Evolutionary conservation across 1,139 yeast genomes (phyloP).

Genomic region (Yamadazyma dushanensis): DNA sequence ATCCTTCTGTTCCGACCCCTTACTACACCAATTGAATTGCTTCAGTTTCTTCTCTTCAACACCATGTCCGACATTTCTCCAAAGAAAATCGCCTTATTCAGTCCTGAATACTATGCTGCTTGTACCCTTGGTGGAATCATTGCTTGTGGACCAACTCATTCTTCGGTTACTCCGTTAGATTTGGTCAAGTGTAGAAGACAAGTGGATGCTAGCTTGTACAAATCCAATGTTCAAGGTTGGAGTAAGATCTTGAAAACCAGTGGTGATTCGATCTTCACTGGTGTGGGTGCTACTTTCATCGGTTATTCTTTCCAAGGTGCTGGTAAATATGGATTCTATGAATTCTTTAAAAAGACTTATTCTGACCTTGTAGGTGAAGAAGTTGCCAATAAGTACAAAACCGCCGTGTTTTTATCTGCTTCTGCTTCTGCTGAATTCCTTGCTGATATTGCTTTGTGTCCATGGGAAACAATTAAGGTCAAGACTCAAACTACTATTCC

Average conservation of each 20-base stretch:
- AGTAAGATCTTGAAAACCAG: conserved; percentile 65
- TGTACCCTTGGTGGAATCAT: conserved; percentile 87
- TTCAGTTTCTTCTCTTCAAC: neutral
- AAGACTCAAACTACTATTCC: conserved; percentile 91
- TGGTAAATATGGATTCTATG: conserved; percentile 94
- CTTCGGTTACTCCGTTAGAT: conserved; percentile 89
- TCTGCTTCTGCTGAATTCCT: conserved; percentile 91
- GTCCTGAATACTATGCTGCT: conserved; percentile 73
- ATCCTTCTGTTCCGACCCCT: neutral
- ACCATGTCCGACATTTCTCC: conserved; percentile 5
- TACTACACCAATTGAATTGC: neutral
- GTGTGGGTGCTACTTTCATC: conserved; percentile 85
- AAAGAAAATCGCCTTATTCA: conserved; percentile 50
- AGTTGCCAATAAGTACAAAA: conserved; percentile 61
- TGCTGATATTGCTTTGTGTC: conserved; percentile 88
- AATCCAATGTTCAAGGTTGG: conserved; percentile 78
- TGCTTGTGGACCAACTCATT: conserved; percentile 97
- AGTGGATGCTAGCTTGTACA: conserved; percentile 71
- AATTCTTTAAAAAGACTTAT: conserved; percentile 79
- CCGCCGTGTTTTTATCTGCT: conserved; percentile 75
- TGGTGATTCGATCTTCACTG: conserved; percentile 82
- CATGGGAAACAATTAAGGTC: conserved; percentile 91
- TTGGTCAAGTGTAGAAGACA: conserved; percentile 91
- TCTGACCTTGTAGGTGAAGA: conserved; percentile 68
- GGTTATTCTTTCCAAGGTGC: conserved; percentile 96